Percentiles rank a stretch among this genome's conserved stretches.
Conservation (phyloP, 2,329 filamentous ascomycete species). For the Stagonosporopsis vannaccii region DNA sequence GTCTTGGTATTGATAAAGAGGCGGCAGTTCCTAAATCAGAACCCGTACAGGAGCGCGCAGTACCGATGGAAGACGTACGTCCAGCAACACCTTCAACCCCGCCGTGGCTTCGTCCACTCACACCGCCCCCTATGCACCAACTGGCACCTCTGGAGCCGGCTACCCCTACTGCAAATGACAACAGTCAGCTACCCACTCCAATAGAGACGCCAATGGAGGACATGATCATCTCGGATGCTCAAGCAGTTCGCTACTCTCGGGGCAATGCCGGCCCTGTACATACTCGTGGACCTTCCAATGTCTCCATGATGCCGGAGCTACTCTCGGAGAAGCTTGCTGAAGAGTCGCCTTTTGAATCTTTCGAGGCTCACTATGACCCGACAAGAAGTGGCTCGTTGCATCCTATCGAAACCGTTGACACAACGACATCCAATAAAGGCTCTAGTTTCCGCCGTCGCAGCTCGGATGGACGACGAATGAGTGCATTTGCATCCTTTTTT, state of each 20-base stretch:
- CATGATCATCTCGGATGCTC: conserved; percentile 58
- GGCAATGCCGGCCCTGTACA: conserved; percentile 58
- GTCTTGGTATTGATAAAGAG: conserved; percentile 65
- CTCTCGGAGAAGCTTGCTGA: conserved; percentile 51
- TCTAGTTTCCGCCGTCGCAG: conserved; percentile 40
- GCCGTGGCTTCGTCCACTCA: conserved; percentile 47
- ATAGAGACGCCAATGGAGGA: conserved; percentile 55
- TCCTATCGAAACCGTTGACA: conserved; percentile 42
- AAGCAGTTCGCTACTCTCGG: conserved; percentile 57
- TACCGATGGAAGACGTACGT: conserved; percentile 61
- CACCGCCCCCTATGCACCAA: conserved; percentile 34
- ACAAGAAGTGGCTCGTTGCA: conserved; percentile 44
- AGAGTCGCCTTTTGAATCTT: conserved; percentile 51
- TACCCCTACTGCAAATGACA: conserved; percentile 28
- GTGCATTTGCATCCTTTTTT: conserved; percentile 67
- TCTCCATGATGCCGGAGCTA: conserved; percentile 62
- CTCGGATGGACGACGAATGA: conserved; percentile 47
- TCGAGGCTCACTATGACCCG: conserved; percentile 45
- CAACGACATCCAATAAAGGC: conserved; percentile 35
- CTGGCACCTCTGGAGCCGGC: conserved; percentile 24
- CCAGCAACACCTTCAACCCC: conserved; percentile 48
- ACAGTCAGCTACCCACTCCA: conserved; percentile 45
- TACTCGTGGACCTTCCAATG: conserved; percentile 57
- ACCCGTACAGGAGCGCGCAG: conserved; percentile 49
- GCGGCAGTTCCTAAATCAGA: conserved; percentile 57